These are phyloP conservation scores for Penicillium waksmanii DNA, from an alignment of 495 filamentous ascomycete genomes.

Conservation along the genomic window DNA sequence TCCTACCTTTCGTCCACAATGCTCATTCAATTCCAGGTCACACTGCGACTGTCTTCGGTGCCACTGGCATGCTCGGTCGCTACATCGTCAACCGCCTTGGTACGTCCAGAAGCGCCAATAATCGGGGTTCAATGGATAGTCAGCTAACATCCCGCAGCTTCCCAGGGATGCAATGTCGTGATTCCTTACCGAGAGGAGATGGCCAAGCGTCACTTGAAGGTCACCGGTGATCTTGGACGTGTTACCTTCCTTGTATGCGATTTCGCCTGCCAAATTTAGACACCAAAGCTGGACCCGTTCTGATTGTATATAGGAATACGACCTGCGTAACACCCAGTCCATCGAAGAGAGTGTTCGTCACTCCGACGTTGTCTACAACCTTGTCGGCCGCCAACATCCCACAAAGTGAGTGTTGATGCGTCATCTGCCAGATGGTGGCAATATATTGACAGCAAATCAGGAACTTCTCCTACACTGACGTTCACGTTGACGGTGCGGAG, in stretches of 20 bases:
- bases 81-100: slow-evolving; percentile 98
- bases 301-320: slow-evolving; percentile 71
- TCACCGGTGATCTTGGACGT: slow-evolving; percentile 88
- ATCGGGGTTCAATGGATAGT: slow-evolving; percentile 12
- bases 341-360: slow-evolving; percentile 97
- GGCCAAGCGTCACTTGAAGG: slow-evolving; percentile 94
- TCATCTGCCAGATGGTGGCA: background rate
- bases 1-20: slow-evolving; percentile 22
- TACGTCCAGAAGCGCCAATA: slow-evolving; percentile 43
- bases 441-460: slow-evolving; percentile 47
- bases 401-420: slow-evolving; percentile 73
- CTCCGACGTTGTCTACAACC: slow-evolving; percentile 96
- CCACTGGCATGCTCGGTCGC: slow-evolving; percentile 91
- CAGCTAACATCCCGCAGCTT: slow-evolving; percentile 62
- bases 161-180: slow-evolving; percentile 89
- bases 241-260: slow-evolving; percentile 76
- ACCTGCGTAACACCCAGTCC: slow-evolving; percentile 91
- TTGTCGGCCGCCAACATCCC: slow-evolving; percentile 89
- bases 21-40: slow-evolving; percentile 64
- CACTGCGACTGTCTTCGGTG: slow-evolving; percentile 97
- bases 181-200: slow-evolving; percentile 96
- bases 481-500: slow-evolving; percentile 92
- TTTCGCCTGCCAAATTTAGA: slow-evolving; percentile 6
- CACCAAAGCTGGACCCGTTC: slow-evolving; percentile 5
- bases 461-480: slow-evolving; percentile 92